These are phyloP conservation scores for Jackrogersella minutella DNA, from an alignment of 495 filamentous ascomycete species.

Conservation along the genomic window DNA sequence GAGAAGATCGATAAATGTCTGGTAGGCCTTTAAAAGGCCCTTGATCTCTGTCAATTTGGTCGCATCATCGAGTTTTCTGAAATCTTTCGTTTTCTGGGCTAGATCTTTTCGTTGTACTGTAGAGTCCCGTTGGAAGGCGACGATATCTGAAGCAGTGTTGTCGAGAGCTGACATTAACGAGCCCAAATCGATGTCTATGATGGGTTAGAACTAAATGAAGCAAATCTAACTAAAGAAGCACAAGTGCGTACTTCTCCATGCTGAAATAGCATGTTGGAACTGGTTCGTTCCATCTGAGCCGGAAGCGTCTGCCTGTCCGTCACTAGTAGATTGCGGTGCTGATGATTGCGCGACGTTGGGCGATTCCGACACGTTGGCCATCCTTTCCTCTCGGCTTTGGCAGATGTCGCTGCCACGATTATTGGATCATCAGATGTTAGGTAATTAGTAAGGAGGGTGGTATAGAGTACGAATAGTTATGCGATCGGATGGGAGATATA, in stretches of 20 bases:
- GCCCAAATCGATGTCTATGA: constrained; percentile 84
- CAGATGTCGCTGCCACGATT: constrained; percentile 41
- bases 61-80: constrained; percentile 91
- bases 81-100: constrained; percentile 98
- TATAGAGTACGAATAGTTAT: neutral
- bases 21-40: constrained; percentile 93
- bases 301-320: constrained; percentile 27
- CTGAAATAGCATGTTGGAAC: constrained; percentile 92
- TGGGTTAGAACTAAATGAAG: constrained; percentile 43
- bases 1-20: constrained; percentile 94
- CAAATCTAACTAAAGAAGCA: constrained; percentile 12
- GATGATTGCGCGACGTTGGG: constrained; percentile 34
- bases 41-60: constrained; percentile 89
- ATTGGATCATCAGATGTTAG: constrained; percentile 40
- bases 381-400: constrained; percentile 25
- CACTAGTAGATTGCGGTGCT: constrained; percentile 22
- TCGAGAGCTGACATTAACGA: constrained; percentile 88
- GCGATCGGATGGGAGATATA: neutral
- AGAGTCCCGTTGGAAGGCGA: constrained; percentile 87
- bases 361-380: constrained; percentile 28
- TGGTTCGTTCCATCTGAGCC: constrained; percentile 74
- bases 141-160: constrained; percentile 89
- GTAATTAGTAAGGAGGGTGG: neutral
- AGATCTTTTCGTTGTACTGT: constrained; percentile 95
- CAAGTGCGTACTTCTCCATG: constrained; percentile 83